Conservation (phyloP, 805 yeast genomes). For the Lipomyces kockii region DNA sequence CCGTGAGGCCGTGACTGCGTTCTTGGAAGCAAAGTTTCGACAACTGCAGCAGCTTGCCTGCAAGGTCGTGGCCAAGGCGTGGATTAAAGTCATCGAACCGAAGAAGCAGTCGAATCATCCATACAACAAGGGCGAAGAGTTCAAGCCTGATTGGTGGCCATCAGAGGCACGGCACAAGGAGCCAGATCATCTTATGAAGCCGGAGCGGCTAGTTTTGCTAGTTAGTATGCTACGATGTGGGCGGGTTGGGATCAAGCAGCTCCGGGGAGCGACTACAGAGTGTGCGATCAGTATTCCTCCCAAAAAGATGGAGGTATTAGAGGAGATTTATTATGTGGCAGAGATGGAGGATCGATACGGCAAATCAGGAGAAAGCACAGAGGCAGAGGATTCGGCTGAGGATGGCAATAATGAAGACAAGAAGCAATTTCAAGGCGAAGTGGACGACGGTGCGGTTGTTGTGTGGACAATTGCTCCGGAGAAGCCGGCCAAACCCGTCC, state of each 20-base stretch:
- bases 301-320: slow-evolving; percentile 29
- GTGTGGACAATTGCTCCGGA: slow-evolving; percentile 21
- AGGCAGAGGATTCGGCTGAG: not conserved
- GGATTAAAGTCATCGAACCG: slow-evolving; percentile 72
- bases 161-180: slow-evolving; percentile 60
- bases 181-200: slow-evolving; percentile 72
- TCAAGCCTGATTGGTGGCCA: slow-evolving; percentile 79
- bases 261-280: slow-evolving; percentile 33
- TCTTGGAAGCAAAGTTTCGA: slow-evolving; percentile 28
- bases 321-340: slow-evolving; percentile 37
- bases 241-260: slow-evolving; percentile 11
- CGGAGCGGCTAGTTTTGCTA: slow-evolving; percentile 59
- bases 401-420: not conserved
- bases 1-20: slow-evolving; percentile 16
- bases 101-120: slow-evolving; percentile 66
- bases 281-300: slow-evolving; percentile 18
- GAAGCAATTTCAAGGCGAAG: not conserved
- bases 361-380: not conserved
- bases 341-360: slow-evolving; percentile 31
- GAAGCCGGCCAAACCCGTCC: not conserved
- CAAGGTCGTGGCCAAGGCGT: slow-evolving; percentile 64
- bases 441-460: slow-evolving; percentile 4
- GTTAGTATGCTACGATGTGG: slow-evolving; percentile 39
- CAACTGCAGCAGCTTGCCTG: slow-evolving; percentile 59
- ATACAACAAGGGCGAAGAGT: slow-evolving; percentile 56